Percentiles rank a stretch among this genome's conserved stretches.
Evolutionary conservation across 345 rosid genomes (phyloP).

Genomic region (Citrus medica): DNA sequence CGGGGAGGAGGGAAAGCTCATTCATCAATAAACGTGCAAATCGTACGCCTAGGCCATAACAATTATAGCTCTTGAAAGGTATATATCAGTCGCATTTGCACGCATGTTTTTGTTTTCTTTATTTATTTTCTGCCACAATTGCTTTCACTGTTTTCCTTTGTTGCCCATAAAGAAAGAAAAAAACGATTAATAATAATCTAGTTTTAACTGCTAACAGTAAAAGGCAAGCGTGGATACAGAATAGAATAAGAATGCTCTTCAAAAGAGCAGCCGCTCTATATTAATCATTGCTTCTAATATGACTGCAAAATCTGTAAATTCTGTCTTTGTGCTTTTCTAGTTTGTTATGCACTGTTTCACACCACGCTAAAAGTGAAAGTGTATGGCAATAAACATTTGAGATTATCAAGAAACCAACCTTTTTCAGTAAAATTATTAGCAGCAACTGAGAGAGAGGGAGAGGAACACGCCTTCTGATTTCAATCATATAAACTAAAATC

Average conservation of each 20-base stretch:
- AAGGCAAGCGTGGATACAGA: not conserved
- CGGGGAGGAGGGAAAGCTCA: conserved; percentile 1
- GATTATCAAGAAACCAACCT: conserved; percentile 31
- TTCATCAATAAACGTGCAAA: conserved; percentile 16
- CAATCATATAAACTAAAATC: conserved; percentile 22
- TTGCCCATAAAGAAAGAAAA: not conserved
- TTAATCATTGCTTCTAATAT: conserved; percentile 3
- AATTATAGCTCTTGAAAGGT: conserved; percentile 7
- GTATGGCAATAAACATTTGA: conserved; percentile 5
- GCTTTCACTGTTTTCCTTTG: not conserved
- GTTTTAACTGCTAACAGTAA: not conserved
- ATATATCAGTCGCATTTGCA: not conserved
- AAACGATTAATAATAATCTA: not conserved
- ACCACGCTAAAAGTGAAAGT: conserved; percentile 10
- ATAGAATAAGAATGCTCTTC: not conserved
- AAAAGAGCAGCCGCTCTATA: not conserved
- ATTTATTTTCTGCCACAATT: not conserved
- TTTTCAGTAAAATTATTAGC: conserved; percentile 45
- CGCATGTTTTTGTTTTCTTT: conserved; percentile 4
- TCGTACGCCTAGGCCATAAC: not conserved
- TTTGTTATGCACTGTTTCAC: conserved; percentile 25
- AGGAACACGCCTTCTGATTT: conserved; percentile 22
- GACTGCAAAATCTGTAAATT: conserved; percentile 29
- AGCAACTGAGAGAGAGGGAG: conserved; percentile 17
- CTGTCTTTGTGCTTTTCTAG: conserved; percentile 25